phyloP scores from a whole-genome alignment of 2,329 filamentous ascomycete genomes.

The Alternaria gaisen region DNA sequence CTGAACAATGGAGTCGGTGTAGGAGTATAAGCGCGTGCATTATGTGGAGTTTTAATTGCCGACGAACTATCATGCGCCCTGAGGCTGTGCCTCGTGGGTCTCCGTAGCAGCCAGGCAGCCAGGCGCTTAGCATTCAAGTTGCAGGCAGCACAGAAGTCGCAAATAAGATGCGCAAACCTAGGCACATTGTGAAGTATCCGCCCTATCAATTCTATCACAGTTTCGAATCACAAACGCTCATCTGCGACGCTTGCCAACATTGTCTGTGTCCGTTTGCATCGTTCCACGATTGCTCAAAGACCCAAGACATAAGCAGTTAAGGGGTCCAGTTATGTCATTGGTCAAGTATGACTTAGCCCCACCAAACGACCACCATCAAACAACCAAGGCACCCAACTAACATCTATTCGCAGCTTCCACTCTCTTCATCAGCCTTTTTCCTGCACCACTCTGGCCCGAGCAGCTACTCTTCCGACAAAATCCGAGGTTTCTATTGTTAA shows the following conservation, averaged over 20 bases:
- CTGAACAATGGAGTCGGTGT: slow-evolving; percentile 8
- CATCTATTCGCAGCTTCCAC: slow-evolving; percentile 17
- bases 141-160: background rate
- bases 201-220: background rate
- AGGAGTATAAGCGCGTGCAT: background rate
- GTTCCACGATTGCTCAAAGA: background rate
- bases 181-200: slow-evolving; percentile 7
- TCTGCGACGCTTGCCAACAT: background rate
- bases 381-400: slow-evolving; percentile 11
- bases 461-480: slow-evolving; percentile 20
- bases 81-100: background rate
- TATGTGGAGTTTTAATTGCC: background rate
- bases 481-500: background rate
- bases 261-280: slow-evolving; percentile 15
- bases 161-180: slow-evolving; percentile 12
- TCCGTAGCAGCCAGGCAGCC: background rate
- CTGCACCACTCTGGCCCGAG: slow-evolving; percentile 17
- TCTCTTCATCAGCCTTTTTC: slow-evolving; percentile 15
- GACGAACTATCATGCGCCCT: slow-evolving; percentile 1
- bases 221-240: slow-evolving; percentile 4
- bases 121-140: background rate
- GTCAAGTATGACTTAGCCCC: slow-evolving; percentile 18
- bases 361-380: slow-evolving; percentile 11
- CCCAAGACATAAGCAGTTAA: slow-evolving; percentile 5
- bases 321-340: slow-evolving; percentile 16